These are phyloP conservation scores for Pichia cephalocereana DNA, from an alignment of 805 yeast genomes.

Conservation along the genomic window DNA sequence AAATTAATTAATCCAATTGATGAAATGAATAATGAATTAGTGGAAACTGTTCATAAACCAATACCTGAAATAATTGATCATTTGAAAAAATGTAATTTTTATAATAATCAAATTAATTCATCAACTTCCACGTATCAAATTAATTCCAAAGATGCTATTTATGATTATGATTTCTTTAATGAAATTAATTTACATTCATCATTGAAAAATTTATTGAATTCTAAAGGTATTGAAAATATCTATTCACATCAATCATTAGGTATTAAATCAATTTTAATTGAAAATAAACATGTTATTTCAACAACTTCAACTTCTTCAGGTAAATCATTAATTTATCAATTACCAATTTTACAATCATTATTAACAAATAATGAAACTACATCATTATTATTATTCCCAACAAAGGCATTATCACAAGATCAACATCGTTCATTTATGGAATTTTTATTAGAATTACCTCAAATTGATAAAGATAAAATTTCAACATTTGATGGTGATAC, in stretches of 20 bases:
- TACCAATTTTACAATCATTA: conserved; percentile 59
- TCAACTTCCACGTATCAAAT: conserved; percentile 36
- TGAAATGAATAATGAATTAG: conserved; percentile 34
- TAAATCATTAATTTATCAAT: conserved; percentile 84
- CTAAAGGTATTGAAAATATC: conserved; percentile 41
- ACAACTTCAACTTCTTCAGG: conserved; percentile 98
- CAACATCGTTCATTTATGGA: conserved; percentile 72
- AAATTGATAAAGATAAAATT: conserved; percentile 4
- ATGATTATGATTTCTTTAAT: conserved; percentile 13
- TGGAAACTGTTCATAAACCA: conserved; percentile 5
- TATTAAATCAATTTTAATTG: conserved; percentile 40
- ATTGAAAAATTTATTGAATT: conserved; percentile 28
- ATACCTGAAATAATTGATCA: conserved; percentile 41
- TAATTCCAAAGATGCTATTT: conserved; percentile 38
- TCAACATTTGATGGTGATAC: conserved; percentile 92
- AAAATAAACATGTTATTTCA: conserved; percentile 63
- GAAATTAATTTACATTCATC: conserved; percentile 42
- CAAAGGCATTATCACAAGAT: conserved; percentile 96
- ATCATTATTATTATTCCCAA: conserved; percentile 86
- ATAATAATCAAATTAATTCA: conserved; percentile 51
- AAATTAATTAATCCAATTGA: conserved; percentile 54
- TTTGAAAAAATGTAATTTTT: conserved; percentile 40
- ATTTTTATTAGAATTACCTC: conserved; percentile 6
- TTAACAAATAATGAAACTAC: conserved; percentile 40
- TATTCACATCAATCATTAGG: conserved; percentile 84